phyloP scores from a whole-genome alignment of 345 rosid genomes.

The Litchi chinensis region DNA sequence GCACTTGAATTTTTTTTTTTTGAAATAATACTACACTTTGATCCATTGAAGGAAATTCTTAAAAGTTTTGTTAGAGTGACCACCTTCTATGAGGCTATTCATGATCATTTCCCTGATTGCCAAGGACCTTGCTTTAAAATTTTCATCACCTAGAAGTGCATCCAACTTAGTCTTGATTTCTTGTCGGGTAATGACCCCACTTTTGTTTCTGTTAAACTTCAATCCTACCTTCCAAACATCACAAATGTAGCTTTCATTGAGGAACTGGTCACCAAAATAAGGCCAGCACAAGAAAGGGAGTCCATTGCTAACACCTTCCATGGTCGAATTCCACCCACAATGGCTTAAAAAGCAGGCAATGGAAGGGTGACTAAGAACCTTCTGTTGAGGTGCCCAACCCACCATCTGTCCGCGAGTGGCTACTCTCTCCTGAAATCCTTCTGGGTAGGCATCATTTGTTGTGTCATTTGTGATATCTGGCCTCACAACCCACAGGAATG shows the following conservation, averaged over 20 bases:
- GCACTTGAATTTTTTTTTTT: too few relatives aligned
- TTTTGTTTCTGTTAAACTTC: slow-evolving; percentile 33
- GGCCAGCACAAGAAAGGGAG: slow-evolving; percentile 62
- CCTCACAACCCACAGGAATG: slow-evolving; percentile 25
- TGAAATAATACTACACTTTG: not conserved
- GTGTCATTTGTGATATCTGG: slow-evolving; percentile 20
- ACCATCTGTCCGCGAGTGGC: slow-evolving; percentile 24
- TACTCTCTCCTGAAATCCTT: slow-evolving; percentile 16
- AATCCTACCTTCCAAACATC: slow-evolving; percentile 57
- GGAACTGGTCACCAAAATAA: slow-evolving; percentile 52
- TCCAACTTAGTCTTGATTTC: slow-evolving; percentile 43
- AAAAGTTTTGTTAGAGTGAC: slow-evolving; percentile 36
- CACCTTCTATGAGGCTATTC: slow-evolving; percentile 24
- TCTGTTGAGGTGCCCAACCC: slow-evolving; percentile 50
- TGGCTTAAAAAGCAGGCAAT: slow-evolving; percentile 56
- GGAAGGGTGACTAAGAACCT: slow-evolving; percentile 36
- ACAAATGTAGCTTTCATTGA: slow-evolving; percentile 42
- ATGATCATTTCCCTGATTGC: slow-evolving; percentile 29
- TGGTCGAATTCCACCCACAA: slow-evolving; percentile 67
- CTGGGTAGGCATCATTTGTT: slow-evolving; percentile 8
- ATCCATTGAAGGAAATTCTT: slow-evolving; percentile 25
- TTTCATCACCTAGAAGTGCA: slow-evolving; percentile 28
- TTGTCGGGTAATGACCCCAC: slow-evolving; percentile 19
- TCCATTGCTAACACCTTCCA: slow-evolving; percentile 56
- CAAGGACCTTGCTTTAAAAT: slow-evolving; percentile 23